phyloP scores from a whole-genome alignment of 805 yeast genomes.

The Yamadazyma olivae region DNA sequence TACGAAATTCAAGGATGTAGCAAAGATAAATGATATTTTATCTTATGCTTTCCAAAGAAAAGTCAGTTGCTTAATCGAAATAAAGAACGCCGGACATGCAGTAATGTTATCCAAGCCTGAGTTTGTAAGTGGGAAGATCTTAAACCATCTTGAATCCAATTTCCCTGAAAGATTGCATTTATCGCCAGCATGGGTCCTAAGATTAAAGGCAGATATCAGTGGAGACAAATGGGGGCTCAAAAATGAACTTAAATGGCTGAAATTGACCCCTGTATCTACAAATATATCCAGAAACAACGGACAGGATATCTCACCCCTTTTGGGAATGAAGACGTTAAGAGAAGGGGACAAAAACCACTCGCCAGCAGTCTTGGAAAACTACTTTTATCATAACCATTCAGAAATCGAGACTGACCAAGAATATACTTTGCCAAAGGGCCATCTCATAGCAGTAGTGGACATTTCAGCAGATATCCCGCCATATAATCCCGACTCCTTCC shows the following conservation, averaged over 20 bases:
- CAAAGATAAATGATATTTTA: conserved; percentile 25
- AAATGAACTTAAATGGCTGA: conserved; percentile 70
- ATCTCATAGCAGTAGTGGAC: conserved; percentile 58
- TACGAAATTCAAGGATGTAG: conserved; percentile 45
- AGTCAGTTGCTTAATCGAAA: conserved; percentile 31
- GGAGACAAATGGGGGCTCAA: conserved; percentile 80
- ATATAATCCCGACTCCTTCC: conserved; percentile 58
- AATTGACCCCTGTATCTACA: conserved; percentile 48
- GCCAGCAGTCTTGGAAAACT: conserved; percentile 50
- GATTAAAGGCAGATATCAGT: conserved; percentile 56
- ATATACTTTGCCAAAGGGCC: conserved; percentile 21
- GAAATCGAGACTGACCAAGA: not conserved
- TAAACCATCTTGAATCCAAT: conserved; percentile 51
- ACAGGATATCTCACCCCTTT: conserved; percentile 41
- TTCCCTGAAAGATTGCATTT: conserved; percentile 50
- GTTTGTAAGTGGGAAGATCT: conserved; percentile 55
- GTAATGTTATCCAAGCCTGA: conserved; percentile 63
- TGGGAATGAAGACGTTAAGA: conserved; percentile 74
- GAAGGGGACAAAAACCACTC: conserved; percentile 62
- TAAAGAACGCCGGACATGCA: conserved; percentile 62
- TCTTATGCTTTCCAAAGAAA: conserved; percentile 19
- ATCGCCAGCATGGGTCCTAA: conserved; percentile 69
- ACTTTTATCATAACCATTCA: conserved; percentile 24
- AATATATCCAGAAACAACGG: conserved; percentile 33
- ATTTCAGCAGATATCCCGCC: conserved; percentile 72